phyloP scores from a whole-genome alignment of 225 moss, liverwort and hornwort species.

The Pleurozium schreberi region DNA sequence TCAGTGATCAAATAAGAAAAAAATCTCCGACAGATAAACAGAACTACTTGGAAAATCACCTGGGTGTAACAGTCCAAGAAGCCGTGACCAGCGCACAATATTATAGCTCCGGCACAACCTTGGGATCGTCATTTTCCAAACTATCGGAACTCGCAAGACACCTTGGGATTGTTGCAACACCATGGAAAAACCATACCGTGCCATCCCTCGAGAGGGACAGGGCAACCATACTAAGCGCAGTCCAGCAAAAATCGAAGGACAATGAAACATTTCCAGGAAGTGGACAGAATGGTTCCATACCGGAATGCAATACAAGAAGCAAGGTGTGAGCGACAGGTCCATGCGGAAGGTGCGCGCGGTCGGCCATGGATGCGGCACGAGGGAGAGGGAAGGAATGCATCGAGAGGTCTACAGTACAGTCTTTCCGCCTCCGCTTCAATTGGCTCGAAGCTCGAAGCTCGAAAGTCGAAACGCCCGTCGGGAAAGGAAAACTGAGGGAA shows the following conservation, averaged over 20 bases:
- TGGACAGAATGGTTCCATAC: neutral
- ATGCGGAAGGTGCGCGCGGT: neutral
- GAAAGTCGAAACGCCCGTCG: neutral
- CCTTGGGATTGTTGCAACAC: neutral
- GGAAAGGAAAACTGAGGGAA: neutral
- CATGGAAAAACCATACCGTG: neutral
- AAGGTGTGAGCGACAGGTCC: slow-evolving; percentile 46
- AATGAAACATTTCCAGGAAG: neutral
- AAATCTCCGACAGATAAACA: neutral
- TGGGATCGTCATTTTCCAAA: neutral
- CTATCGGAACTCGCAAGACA: neutral
- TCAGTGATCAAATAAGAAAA: neutral
- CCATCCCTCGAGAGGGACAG: neutral
- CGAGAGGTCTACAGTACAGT: neutral
- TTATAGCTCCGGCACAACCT: neutral
- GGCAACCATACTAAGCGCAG: neutral
- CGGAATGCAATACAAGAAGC: slow-evolving; percentile 43
- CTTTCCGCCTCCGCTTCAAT: neutral
- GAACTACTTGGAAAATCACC: neutral
- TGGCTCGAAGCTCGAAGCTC: neutral
- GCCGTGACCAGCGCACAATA: neutral
- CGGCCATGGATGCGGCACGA: slow-evolving; percentile 7
- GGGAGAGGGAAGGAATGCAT: neutral
- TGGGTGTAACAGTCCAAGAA: neutral
- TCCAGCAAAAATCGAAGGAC: neutral